These are phyloP conservation scores for Panicum miliaceum DNA, from an alignment of 176 grass and related monocot species.

Conservation along the genomic window DNA sequence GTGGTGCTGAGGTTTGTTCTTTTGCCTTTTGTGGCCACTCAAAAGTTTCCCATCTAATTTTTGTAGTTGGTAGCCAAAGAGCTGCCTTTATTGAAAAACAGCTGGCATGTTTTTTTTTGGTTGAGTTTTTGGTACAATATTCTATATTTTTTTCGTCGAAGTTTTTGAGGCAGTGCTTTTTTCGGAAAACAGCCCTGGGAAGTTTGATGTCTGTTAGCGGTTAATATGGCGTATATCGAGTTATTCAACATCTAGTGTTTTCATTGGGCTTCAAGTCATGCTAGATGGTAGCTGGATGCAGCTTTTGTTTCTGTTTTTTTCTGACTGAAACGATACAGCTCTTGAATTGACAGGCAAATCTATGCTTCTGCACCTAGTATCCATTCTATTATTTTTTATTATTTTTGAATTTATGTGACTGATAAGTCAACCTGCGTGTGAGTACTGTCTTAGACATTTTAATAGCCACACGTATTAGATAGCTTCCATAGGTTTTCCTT, in stretches of 20 bases:
- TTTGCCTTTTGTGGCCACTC: slow-evolving; percentile 19
- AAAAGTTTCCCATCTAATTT: slow-evolving; percentile 25
- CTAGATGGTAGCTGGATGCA: slow-evolving; percentile 14
- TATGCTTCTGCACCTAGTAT: neutral
- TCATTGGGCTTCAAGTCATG: slow-evolving; percentile 3
- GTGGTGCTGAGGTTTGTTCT: slow-evolving; percentile 76
- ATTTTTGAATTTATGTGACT: slow-evolving; percentile 14
- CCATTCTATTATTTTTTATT: neutral
- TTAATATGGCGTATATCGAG: neutral
- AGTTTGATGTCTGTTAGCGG: slow-evolving; percentile 7
- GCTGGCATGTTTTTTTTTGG: neutral
- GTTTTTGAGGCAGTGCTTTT: neutral
- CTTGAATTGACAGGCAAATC: slow-evolving; percentile 32
- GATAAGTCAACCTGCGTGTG: neutral
- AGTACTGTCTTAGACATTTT: neutral
- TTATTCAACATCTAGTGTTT: slow-evolving; percentile 8
- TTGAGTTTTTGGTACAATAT: neutral
- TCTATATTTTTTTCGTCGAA: neutral
- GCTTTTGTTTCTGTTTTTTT: neutral
- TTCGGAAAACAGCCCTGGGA: neutral
- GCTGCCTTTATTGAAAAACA: neutral
- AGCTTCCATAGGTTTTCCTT: neutral
- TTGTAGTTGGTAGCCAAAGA: slow-evolving; percentile 7
- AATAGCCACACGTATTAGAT: neutral
- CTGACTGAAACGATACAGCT: neutral